A percentile compares a stretch with the other conserved stretches of the same genome.
These are phyloP conservation scores for Hippophae rhamnoides DNA, from an alignment of 306 rosid genomes.

Conservation along the genomic window DNA sequence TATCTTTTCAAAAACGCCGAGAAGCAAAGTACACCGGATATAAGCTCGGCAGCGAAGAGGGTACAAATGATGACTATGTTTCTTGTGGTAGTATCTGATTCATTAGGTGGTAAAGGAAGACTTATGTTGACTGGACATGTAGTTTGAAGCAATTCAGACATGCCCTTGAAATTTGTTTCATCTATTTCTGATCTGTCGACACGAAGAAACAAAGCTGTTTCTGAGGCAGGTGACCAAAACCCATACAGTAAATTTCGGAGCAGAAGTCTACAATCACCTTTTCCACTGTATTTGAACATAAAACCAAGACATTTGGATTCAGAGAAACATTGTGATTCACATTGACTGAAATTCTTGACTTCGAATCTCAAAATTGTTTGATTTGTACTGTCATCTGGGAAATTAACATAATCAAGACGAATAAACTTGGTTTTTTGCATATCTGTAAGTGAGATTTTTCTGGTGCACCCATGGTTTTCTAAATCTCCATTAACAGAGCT, in stretches of 20 bases:
- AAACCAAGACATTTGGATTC: slow-evolving; percentile 39
- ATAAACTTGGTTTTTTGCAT: slow-evolving; percentile 24
- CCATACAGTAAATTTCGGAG: slow-evolving; percentile 35
- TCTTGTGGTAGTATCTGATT: slow-evolving; percentile 49
- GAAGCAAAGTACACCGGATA: too few species aligned
- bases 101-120: slow-evolving; percentile 55
- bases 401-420: slow-evolving; percentile 61
- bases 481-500: slow-evolving; percentile 2
- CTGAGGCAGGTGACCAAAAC: slow-evolving; percentile 70
- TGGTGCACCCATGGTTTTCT: slow-evolving; percentile 34
- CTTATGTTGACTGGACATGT: slow-evolving; percentile 65
- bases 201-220: slow-evolving; percentile 41
- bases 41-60: slow-evolving; percentile 59
- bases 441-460: slow-evolving; percentile 20
- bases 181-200: slow-evolving; percentile 43
- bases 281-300: slow-evolving; percentile 53
- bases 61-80: slow-evolving; percentile 57
- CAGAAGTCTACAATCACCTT: slow-evolving; percentile 31
- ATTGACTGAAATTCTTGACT: slow-evolving; percentile 28
- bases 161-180: slow-evolving; percentile 43
- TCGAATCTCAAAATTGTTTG: background rate
- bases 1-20: too few species aligned
- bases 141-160: slow-evolving; percentile 56
- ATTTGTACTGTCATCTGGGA: slow-evolving; percentile 20
- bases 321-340: slow-evolving; percentile 34